These are phyloP conservation scores for Neoascochyta sp. DNA, from an alignment of 2,329 filamentous ascomycete genomes.

Conservation along the genomic window DNA sequence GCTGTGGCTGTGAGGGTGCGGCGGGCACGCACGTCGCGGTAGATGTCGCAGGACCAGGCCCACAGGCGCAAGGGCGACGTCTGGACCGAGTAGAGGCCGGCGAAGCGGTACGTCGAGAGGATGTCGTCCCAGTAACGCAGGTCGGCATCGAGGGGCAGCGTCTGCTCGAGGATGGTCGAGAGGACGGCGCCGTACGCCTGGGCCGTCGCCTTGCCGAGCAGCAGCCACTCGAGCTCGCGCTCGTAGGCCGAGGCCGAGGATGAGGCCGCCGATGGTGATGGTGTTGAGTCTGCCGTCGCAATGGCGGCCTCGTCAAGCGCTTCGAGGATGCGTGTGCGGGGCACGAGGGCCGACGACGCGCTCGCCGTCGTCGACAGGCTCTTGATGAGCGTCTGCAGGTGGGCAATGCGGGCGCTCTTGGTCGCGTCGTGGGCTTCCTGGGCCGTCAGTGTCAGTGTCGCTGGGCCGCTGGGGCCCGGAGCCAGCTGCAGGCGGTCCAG, in stretches of 20 bases:
- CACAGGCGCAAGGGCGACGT: conserved; percentile 75
- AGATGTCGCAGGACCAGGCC: conserved; percentile 68
- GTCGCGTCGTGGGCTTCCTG: conserved; percentile 35
- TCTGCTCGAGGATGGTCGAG: conserved; percentile 74
- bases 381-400: conserved; percentile 66
- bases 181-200: conserved; percentile 82
- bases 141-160: conserved; percentile 77
- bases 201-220: conserved; percentile 87
- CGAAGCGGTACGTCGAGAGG: conserved; percentile 71
- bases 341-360: conserved; percentile 59
- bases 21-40: conserved; percentile 54
- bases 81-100: conserved; percentile 79
- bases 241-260: conserved; percentile 57
- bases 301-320: conserved; percentile 63
- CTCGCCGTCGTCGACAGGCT: conserved; percentile 67
- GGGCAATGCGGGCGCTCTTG: conserved; percentile 50
- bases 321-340: conserved; percentile 54
- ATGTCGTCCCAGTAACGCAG: conserved; percentile 96
- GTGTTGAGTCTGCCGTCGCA: conserved; percentile 32
- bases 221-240: conserved; percentile 81
- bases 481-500: conserved; percentile 56
- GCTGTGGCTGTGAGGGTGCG: conserved; percentile 40
- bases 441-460: conserved; percentile 27
- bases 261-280: no score
- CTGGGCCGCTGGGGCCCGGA: conserved; percentile 25